Percentiles rank a stretch among this genome's conserved stretches.
Evolutionary conservation across 2,329 filamentous ascomycete genomes (phyloP).

Genomic region (Aschersonia sp.): DNA sequence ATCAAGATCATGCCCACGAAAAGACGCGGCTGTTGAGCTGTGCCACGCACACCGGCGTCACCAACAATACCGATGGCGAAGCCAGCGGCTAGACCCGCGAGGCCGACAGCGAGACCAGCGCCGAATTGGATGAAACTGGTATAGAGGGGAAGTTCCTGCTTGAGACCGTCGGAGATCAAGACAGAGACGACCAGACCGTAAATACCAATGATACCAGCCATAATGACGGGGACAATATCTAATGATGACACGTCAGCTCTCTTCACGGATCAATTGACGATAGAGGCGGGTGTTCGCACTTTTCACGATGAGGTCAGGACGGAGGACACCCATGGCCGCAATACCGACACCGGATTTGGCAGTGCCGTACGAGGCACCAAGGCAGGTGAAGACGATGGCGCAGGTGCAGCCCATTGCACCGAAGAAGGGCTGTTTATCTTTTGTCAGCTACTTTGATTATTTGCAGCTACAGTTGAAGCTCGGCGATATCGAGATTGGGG

Average conservation of each 20-base stretch:
- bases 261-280: not conserved
- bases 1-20: slow-evolving; percentile 98
- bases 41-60: slow-evolving; percentile 79
- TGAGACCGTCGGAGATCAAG: slow-evolving; percentile 67
- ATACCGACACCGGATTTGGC: slow-evolving; percentile 99
- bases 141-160: slow-evolving; percentile 59
- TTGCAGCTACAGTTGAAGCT: not conserved
- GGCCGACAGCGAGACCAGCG: slow-evolving; percentile 68
- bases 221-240: slow-evolving; percentile 99
- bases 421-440: slow-evolving; percentile 57
- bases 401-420: slow-evolving; percentile 94
- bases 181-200: slow-evolving; percentile 85
- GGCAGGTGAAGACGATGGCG: slow-evolving; percentile 93
- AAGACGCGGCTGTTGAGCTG: slow-evolving; percentile 68
- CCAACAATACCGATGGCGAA: slow-evolving; percentile 82
- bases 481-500: not conserved
- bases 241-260: slow-evolving; percentile 8
- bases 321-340: slow-evolving; percentile 92
- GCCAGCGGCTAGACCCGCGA: slow-evolving; percentile 70
- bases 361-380: slow-evolving; percentile 94
- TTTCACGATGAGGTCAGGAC: slow-evolving; percentile 97
- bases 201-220: slow-evolving; percentile 99
- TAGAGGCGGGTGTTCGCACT: slow-evolving; percentile 44
- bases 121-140: slow-evolving; percentile 78
- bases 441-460: not conserved